These are phyloP conservation scores for Akebia trifoliata DNA, from an alignment of 164 flowering plant genomes.

Conservation along the genomic window DNA sequence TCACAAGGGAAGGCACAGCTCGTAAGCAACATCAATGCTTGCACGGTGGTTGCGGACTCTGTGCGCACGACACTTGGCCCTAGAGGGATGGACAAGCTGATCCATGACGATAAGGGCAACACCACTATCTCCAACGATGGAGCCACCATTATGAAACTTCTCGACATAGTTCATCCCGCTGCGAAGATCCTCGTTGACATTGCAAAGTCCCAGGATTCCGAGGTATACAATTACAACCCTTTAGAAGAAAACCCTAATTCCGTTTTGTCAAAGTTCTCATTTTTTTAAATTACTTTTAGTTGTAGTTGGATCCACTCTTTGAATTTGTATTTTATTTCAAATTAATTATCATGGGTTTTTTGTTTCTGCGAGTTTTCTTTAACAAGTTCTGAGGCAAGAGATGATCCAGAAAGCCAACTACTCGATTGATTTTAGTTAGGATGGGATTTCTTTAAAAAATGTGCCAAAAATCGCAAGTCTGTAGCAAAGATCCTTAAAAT, in stretches of 20 bases:
- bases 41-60: constrained; percentile 73
- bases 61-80: constrained; percentile 96
- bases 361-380: too few species aligned
- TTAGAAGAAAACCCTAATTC: background rate
- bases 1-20: constrained; percentile 96
- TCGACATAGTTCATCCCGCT: constrained; percentile 96
- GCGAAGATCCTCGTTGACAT: constrained; percentile 97
- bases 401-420: too few species aligned
- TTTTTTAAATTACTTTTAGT: background rate
- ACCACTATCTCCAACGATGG: constrained; percentile 98
- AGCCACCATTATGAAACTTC: constrained; percentile 99
- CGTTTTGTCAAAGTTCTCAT: background rate
- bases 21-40: constrained; percentile 93
- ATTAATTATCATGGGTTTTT: too few species aligned
- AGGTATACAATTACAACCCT: constrained; percentile 54
- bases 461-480: too few species aligned
- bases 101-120: constrained; percentile 90
- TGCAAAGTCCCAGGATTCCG: constrained; percentile 98
- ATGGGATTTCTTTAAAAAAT: too few species aligned
- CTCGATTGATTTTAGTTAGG: too few species aligned
- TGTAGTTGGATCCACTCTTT: too few species aligned
- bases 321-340: too few species aligned
- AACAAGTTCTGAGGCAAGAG: too few species aligned
- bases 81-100: constrained; percentile 96
- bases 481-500: too few species aligned